These are phyloP conservation scores for Gelatoporia subvermispora DNA, from an alignment of 768 basidiomycete species.

Conservation along the genomic window DNA sequence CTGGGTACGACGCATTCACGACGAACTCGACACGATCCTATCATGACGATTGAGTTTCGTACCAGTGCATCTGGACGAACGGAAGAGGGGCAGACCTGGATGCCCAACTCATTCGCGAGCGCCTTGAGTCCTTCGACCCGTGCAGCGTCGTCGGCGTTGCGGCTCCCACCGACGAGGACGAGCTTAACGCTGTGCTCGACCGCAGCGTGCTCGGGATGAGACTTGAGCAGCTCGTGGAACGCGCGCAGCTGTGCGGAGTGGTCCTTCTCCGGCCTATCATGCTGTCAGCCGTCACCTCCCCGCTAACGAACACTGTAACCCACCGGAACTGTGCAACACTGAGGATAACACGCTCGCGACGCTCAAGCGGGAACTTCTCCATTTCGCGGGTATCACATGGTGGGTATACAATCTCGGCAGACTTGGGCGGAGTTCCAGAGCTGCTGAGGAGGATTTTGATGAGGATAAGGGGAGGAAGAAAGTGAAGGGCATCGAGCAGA, in stretches of 20 bases:
- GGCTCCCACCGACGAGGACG: slow-evolving; percentile 77
- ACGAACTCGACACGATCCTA: slow-evolving; percentile 73
- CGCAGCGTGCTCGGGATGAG: slow-evolving; percentile 52
- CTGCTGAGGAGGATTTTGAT: slow-evolving; percentile 18
- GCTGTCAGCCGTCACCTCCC: not conserved
- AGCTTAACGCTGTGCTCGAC: slow-evolving; percentile 42
- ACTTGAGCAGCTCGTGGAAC: slow-evolving; percentile 52
- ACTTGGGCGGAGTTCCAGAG: slow-evolving; percentile 4
- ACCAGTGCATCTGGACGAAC: too few relatives aligned
- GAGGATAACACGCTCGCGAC: slow-evolving; percentile 62
- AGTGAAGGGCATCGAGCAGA: slow-evolving; percentile 42
- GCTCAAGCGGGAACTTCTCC: slow-evolving; percentile 45
- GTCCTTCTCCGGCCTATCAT: slow-evolving; percentile 79
- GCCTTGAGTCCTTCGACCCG: slow-evolving; percentile 59
- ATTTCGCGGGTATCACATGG: slow-evolving; percentile 86
- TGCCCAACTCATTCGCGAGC: slow-evolving; percentile 56
- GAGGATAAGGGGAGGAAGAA: slow-evolving; percentile 34
- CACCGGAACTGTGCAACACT: slow-evolving; percentile 94
- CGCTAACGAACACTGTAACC: slow-evolving; percentile 14
- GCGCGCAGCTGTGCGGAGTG: slow-evolving; percentile 76
- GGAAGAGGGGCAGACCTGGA: slow-evolving; percentile 45
- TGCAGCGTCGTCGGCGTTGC: slow-evolving; percentile 70
- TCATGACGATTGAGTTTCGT: too few relatives aligned
- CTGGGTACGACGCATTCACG: slow-evolving; percentile 76
- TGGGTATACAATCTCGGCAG: slow-evolving; percentile 70